Evolutionary conservation across 768 basidiomycete genomes (phyloP).

Genomic region (Kwoniella bestiolae): DNA sequence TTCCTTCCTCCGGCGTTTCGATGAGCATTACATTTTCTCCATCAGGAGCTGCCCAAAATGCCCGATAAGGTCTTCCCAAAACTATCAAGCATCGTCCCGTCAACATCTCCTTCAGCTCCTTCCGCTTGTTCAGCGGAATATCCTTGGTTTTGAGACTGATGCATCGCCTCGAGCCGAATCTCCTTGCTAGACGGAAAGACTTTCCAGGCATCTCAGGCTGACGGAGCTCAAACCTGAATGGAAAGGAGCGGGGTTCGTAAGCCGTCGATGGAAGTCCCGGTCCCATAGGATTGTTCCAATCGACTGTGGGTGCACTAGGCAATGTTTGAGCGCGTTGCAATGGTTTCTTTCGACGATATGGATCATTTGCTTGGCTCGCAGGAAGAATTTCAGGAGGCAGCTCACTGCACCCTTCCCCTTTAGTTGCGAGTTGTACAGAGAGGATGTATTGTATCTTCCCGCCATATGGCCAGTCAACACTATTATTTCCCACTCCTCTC

Average conservation of each 20-base stretch:
- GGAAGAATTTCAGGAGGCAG: neutral
- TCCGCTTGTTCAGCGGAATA: neutral
- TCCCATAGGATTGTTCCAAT: neutral
- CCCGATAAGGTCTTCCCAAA: constrained; percentile 38
- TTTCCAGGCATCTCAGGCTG: constrained; percentile 39
- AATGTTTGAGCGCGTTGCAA: neutral
- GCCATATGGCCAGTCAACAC: constrained; percentile 38
- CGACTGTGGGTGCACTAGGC: neutral
- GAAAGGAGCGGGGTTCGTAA: neutral
- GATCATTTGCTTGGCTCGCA: neutral
- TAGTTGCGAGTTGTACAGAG: constrained; percentile 11
- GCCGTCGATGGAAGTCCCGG: neutral
- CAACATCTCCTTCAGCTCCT: constrained; percentile 25
- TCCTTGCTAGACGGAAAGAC: constrained; percentile 40
- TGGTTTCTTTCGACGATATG: neutral
- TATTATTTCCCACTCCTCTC: constrained; percentile 20
- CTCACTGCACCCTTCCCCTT: neutral
- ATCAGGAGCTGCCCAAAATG: constrained; percentile 39
- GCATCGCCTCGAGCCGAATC: constrained; percentile 43
- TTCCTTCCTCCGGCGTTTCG: constrained; percentile 27
- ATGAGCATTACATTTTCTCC: constrained; percentile 30
- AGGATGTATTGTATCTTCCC: constrained; percentile 34
- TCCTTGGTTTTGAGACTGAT: constrained; percentile 33
- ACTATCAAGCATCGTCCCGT: constrained; percentile 37
- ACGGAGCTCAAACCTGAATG: constrained; percentile 17